Evolutionary conservation across 805 yeast genomes (phyloP), one percentile per base, ranked within the genome.

Genomic region (Ogataea pini): DNA sequence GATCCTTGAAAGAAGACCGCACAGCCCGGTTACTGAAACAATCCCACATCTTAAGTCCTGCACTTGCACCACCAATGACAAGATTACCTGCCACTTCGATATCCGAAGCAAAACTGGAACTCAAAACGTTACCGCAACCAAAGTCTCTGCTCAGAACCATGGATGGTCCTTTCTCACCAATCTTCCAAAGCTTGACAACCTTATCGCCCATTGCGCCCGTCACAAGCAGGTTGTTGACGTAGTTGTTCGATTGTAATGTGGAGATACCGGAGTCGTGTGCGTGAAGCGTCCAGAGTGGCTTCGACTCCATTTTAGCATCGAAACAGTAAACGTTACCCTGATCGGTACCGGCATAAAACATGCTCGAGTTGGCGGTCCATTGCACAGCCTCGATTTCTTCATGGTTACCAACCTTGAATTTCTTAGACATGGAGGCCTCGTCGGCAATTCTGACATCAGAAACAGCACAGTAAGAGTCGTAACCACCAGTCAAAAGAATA

Each of bases 221-320:
- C 19, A 83, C 81, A 62, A 94, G 68, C 75, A 88, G 70, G 16
- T 92, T 94, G 20, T 84, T 83, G 27, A 89, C 65, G 62, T 72
- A 78, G 20, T 65, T 63, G 69, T 89, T 91, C 31, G 84, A 77
- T 56, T 85, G 85, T 57, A 94, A 76, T 2, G 92, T 76, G 4
- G 97, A 85, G 52, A 94, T 85, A 52, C 96, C 97, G 2, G 96
- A 80, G 70, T 94, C 98, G 66, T 94, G 99, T 2, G 98, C 98
- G 68, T 94, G 96, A 58, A 94, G 75, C 2, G 96, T 89, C 99
- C 99, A 94, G 27, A 92, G 60, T 16, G 97, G 91, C 55, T 77
- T 78, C 48, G 75, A 71, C 39, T 75, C 77, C 43, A 71, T 72
- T 66, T 96, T 81, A 38, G 89, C 85, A 67, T 92, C 99, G 60